Evolutionary conservation across 108 stramenopile genomes (phyloP).

Genomic region (Conticribra weissflogii): DNA sequence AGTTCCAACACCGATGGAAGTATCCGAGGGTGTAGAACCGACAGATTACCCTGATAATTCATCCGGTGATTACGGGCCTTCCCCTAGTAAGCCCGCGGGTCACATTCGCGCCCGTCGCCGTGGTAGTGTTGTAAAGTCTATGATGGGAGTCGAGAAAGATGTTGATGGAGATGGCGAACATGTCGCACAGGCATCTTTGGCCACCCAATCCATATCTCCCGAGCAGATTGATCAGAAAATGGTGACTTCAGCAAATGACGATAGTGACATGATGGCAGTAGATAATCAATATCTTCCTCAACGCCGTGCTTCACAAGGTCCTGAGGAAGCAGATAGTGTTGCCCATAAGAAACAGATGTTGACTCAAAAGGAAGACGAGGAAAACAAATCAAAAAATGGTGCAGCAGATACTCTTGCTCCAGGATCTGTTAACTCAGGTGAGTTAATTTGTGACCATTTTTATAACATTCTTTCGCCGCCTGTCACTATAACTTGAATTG

Average conservation of each 20-base stretch:
- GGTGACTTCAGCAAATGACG: not conserved
- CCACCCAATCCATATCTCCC: not conserved
- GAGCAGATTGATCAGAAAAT: too few relatives aligned
- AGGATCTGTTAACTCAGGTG: not conserved
- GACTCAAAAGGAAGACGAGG: not conserved
- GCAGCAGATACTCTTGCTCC: not conserved
- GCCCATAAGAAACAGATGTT: slow-evolving; percentile 12
- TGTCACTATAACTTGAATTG: not conserved
- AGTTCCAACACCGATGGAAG: too few relatives aligned
- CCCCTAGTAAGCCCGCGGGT: slow-evolving; percentile 1
- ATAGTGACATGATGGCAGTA: not conserved
- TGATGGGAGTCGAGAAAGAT: slow-evolving; percentile 22
- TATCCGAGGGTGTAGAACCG: too few relatives aligned
- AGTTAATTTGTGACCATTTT: too few relatives aligned
- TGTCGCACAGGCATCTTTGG: not conserved
- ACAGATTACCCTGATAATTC: not conserved
- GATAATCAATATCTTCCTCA: slow-evolving; percentile 12
- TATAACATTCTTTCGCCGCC: too few relatives aligned
- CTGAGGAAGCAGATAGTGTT: not conserved
- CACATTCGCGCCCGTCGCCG: slow-evolving; percentile 25
- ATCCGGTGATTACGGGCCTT: slow-evolving; percentile 3
- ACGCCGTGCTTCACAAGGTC: slow-evolving; percentile 5
- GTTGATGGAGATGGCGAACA: slow-evolving; percentile 29
- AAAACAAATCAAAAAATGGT: not conserved
- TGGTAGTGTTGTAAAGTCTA: slow-evolving; percentile 27